phyloP scores from a whole-genome alignment of 2,329 filamentous ascomycete species.

The Volutella citrinella region DNA sequence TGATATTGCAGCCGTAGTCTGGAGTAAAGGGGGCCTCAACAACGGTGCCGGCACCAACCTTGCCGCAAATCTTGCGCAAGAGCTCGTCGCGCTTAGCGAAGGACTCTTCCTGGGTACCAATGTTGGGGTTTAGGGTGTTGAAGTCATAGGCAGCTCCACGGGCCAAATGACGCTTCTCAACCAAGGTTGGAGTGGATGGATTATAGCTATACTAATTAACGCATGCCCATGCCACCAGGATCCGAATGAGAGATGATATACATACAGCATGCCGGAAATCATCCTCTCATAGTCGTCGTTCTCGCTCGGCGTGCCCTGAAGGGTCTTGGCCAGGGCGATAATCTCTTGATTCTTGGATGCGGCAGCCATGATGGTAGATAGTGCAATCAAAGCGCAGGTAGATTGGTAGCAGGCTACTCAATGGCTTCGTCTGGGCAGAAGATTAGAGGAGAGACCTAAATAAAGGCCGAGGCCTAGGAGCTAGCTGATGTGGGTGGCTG shows the following conservation, averaged over 20 bases:
- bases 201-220: constrained; percentile 18
- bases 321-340: neutral
- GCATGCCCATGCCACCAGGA: too few relatives aligned
- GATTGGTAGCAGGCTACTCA: too few relatives aligned
- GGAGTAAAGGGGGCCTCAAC: constrained; percentile 61
- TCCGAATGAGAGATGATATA: neutral
- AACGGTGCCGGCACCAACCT: constrained; percentile 37
- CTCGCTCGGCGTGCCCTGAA: neutral
- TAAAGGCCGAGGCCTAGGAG: too few relatives aligned
- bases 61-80: constrained; percentile 15
- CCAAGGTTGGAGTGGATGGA: constrained; percentile 11
- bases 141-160: constrained; percentile 18
- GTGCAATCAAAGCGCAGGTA: too few relatives aligned
- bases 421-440: too few relatives aligned
- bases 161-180: constrained; percentile 20
- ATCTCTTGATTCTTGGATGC: too few relatives aligned
- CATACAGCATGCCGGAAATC: constrained; percentile 27
- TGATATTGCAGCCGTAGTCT: constrained; percentile 66
- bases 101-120: constrained; percentile 11
- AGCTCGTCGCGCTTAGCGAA: constrained; percentile 7
- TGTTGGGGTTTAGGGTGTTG: constrained; percentile 22
- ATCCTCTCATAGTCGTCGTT: constrained; percentile 24
- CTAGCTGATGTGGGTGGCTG: too few relatives aligned
- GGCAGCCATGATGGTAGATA: too few relatives aligned
- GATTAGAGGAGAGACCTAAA: too few relatives aligned